phyloP scores from a whole-genome alignment of 257 asterid species.

The Eucommia ulmoides region DNA sequence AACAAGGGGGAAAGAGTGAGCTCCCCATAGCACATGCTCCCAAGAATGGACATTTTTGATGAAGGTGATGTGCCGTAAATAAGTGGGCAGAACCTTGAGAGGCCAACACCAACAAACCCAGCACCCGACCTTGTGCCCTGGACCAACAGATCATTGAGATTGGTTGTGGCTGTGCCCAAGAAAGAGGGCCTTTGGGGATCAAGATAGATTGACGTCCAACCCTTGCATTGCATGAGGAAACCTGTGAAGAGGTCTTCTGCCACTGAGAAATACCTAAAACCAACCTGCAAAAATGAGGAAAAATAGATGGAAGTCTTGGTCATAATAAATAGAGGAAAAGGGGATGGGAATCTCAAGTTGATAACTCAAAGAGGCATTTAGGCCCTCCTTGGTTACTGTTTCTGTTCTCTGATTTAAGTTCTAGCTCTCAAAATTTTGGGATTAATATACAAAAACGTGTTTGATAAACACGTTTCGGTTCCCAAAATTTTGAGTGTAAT shows the following conservation, averaged over 20 bases:
- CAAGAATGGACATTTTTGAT: conserved; percentile 22
- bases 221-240: conserved; percentile 34
- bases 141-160: conserved; percentile 31
- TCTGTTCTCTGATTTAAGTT: no score
- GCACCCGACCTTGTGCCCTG: conserved; percentile 42
- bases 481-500: no score
- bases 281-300: no score
- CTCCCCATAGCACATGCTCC: conserved; percentile 30
- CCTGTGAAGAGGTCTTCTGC: conserved; percentile 43
- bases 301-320: no score
- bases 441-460: no score
- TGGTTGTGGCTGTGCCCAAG: conserved; percentile 36
- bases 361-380: no score
- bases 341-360: no score
- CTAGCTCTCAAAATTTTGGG: no score
- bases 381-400: no score
- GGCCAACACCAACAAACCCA: conserved; percentile 29
- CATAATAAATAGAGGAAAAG: no score
- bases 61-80: conserved; percentile 34
- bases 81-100: conserved; percentile 22
- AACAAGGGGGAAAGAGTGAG: conserved; percentile 13
- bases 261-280: conserved; percentile 32
- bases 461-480: no score
- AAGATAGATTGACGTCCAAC: conserved; percentile 36
- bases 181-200: conserved; percentile 34